Evolutionary conservation across 2,329 filamentous ascomycete genomes (phyloP).

Genomic region (Sclerotinia spermophila): DNA sequence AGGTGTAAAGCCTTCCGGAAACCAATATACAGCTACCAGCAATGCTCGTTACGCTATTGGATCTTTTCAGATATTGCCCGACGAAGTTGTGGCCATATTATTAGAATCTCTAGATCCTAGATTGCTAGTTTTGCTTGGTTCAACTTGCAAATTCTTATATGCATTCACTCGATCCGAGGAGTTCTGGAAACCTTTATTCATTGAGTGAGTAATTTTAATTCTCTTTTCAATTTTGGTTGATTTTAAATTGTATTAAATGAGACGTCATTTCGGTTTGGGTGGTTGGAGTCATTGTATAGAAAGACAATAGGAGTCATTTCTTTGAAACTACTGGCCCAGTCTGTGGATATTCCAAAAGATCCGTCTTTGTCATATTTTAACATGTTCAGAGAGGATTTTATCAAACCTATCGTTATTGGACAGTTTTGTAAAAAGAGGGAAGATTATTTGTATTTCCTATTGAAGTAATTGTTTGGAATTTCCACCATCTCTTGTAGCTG

Average conservation of each 20-base stretch:
- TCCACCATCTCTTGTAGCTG: background rate
- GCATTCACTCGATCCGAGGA: conserved; percentile 83
- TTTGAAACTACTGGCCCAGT: background rate
- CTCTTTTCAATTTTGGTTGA: background rate
- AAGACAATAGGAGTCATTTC: conserved; percentile 1
- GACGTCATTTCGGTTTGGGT: background rate
- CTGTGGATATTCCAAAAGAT: background rate
- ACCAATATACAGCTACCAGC: conserved; percentile 63
- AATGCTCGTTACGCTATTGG: conserved; percentile 68
- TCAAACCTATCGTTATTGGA: background rate
- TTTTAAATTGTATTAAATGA: background rate
- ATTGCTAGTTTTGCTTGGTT: conserved; percentile 62
- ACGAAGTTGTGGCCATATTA: conserved; percentile 73
- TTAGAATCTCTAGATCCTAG: conserved; percentile 69
- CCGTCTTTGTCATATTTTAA: background rate
- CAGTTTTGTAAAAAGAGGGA: background rate
- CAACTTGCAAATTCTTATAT: conserved; percentile 80
- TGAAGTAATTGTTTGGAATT: background rate
- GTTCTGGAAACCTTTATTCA: conserved; percentile 80
- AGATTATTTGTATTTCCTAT: background rate
- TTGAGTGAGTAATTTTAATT: conserved; percentile 64
- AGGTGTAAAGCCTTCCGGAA: conserved; percentile 81
- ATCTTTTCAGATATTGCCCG: conserved; percentile 64
- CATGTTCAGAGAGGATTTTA: background rate
- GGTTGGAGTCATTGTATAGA: background rate